Evolutionary conservation across 1,139 yeast genomes (phyloP), one percentile per base, ranked within the genome.

Genomic region (Meyerozyma elateridarum): DNA sequence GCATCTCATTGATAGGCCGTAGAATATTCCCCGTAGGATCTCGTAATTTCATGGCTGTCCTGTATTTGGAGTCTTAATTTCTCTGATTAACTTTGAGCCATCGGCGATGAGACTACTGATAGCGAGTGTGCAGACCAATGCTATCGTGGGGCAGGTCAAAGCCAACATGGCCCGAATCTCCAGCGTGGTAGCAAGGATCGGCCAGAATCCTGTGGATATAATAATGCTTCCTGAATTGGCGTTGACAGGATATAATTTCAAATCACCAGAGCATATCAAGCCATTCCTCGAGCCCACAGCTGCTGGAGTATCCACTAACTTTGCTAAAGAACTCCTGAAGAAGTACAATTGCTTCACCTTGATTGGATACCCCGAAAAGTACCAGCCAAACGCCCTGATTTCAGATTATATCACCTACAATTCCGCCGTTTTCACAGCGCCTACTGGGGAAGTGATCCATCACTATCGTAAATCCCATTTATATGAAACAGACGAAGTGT

Each of bases 151-250:
- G 1, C 66, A 71, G 28, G 50, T 81, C 1, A 73, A 70, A 27
- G 65, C 66, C 25, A 85, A 84, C 46, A 62, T 72, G 6, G 51
- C 57, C 6, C 64, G 71, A 29, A 78, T 84, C 8, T 13, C 27
- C 15, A 7, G 11, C 15, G 17, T 27, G 13, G 8, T 27, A 3
- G 17, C 22, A 6, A 15, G 9, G 29, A 8, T 25, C 11, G 9
- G 5, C 27, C 26, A 29, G 8, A 25, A 25, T 11, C 34, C 34
- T 2, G 67, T 76, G 1, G 88, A 85, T 50, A 45, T 88, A 16
- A 54, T 88, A 5, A 73, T 89, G 2, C 65, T 89, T 11, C 95
- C 96, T 0, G 96, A 89, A 49, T 59, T 88, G 35, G 89, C 95
- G 0, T 59, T 89, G 15, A 83, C 95, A 0, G 96, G 96, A 1